Base-by-base conservation (phyloP, 108 stramenopile species). In the Nitzschia sp. region DNA sequence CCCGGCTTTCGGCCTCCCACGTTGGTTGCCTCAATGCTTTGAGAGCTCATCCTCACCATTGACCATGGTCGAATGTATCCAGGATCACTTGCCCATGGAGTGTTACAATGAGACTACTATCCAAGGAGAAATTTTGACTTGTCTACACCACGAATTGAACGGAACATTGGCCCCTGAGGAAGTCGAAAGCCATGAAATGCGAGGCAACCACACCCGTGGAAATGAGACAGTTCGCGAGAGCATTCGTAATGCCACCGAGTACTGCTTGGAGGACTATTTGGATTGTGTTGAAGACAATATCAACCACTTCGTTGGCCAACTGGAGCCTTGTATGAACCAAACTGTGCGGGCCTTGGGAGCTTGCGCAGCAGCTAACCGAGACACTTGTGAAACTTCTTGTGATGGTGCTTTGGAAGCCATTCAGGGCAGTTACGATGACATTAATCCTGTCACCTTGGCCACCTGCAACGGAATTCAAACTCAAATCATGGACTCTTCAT, bases 371-470 rank as follows among this genome's bases (percentile, higher is more conserved):
- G 48, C 15, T 6, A 50, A 50, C 48, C 17, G 17, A 5, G 48
- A 50, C 6, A 50, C 48, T 50, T 50, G 48, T 19, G 19, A 6
- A 15, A 17, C 48, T 50, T 5, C 48, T 19, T 50, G 48, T 50
- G 29, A 34, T 5, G 29, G 29, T 34, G 29, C 29, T 34, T 34
- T 34, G 29, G 29, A 34, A 34, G 29, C 46, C 46, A 48, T 48
- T 48, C n/a, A 48, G 6, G 46, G 46, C n/a, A 48, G n/a, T 15
- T 48, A 17, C 46, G 14, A 48, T 48, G 26, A 12, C 12, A 73
- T 20, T 5, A 70, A 15, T 73, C 71, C 46, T 17, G 14, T 48
- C 3, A 17, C 46, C 14, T 48, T 48, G 17, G 17, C 46, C 46
- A 48, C 46, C 3, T 54, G 53, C 8, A 15, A 24, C 2, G 53